A percentile compares a stretch with the other conserved stretches of the same genome.
These are phyloP conservation scores for Artemisia annua DNA, from an alignment of 129 eudicot genomes.

Conservation along the genomic window DNA sequence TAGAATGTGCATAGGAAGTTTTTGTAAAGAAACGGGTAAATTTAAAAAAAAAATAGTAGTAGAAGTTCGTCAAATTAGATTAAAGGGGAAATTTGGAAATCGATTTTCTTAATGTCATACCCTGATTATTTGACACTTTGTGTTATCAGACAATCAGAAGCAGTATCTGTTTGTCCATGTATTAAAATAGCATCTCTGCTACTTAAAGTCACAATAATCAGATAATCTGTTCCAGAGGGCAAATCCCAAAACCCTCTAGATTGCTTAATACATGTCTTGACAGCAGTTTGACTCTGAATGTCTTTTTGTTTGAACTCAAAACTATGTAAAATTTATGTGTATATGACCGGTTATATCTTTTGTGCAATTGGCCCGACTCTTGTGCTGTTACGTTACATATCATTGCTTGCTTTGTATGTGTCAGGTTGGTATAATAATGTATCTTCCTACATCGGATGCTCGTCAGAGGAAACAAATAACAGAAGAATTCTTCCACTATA, in stretches of 20 bases:
- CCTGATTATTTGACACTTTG: not conserved
- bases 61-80: not conserved
- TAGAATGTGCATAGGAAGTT: not conserved
- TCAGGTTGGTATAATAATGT: conserved; percentile 97
- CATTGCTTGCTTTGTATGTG: conserved; percentile 6
- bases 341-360: not conserved
- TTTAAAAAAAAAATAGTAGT: not conserved
- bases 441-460: conserved; percentile 86
- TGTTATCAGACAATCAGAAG: not conserved
- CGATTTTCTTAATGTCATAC: not conserved
- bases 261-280: too few relatives aligned
- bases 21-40: not conserved
- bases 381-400: not conserved
- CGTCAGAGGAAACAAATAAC: conserved; percentile 91
- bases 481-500: conserved; percentile 87
- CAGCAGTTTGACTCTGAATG: too few relatives aligned
- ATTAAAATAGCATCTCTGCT: not conserved
- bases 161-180: not conserved
- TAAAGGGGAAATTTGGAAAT: not conserved
- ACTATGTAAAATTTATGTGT: too few relatives aligned
- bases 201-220: too few relatives aligned
- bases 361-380: conserved; percentile 2
- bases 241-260: too few relatives aligned
- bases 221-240: too few relatives aligned
- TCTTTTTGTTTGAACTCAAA: too few relatives aligned